Percentiles rank a stretch among this genome's conserved stretches.
Evolutionary conservation across 768 basidiomycete genomes (phyloP).

Genomic region (Leccinum broughii): DNA sequence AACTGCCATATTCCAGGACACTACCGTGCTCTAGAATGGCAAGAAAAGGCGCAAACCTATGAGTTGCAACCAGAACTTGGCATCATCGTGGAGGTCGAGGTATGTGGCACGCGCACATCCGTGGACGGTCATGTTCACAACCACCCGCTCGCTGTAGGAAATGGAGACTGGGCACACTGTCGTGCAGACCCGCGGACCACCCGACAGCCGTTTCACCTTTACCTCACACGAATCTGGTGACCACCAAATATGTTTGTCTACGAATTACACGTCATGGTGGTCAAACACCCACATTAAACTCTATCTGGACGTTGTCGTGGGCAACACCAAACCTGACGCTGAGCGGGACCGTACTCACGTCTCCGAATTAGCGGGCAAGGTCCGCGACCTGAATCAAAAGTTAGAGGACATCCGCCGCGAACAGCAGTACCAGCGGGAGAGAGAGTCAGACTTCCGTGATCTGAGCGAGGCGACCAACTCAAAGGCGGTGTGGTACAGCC

Average conservation of each 20-base stretch:
- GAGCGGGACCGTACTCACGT: constrained; percentile 87
- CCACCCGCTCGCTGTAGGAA: constrained; percentile 55
- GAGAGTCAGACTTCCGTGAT: constrained; percentile 87
- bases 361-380: constrained; percentile 74
- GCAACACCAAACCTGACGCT: constrained; percentile 80
- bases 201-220: constrained; percentile 93
- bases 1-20: constrained; percentile 58
- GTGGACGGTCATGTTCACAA: neutral
- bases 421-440: constrained; percentile 96
- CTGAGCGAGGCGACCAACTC: constrained; percentile 89
- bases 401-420: constrained; percentile 91
- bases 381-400: constrained; percentile 92
- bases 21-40: constrained; percentile 92
- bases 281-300: constrained; percentile 86
- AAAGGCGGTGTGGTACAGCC: constrained; percentile 93
- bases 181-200: constrained; percentile 86
- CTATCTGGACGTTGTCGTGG: constrained; percentile 92
- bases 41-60: constrained; percentile 69
- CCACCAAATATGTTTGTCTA: constrained; percentile 94
- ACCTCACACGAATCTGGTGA: constrained; percentile 97
- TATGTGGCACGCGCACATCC: constrained; percentile 38
- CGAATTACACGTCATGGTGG: constrained; percentile 91
- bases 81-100: constrained; percentile 88
- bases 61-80: constrained; percentile 74
- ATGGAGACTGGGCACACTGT: constrained; percentile 77